Evolutionary conservation across 2,329 filamentous ascomycete species (phyloP).

Genomic region (Ilyonectria robusta): DNA sequence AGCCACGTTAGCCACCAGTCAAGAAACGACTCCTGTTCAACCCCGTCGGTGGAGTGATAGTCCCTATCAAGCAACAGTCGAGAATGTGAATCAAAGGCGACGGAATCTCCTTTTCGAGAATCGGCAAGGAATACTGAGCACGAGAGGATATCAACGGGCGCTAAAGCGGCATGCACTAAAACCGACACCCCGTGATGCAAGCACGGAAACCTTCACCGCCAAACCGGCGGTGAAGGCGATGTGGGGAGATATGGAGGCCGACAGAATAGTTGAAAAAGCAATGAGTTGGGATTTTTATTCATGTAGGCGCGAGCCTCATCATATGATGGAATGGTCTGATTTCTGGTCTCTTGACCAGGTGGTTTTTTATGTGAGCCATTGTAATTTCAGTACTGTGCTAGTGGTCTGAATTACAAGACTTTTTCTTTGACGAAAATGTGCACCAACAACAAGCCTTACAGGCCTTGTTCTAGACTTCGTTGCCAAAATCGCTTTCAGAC

Average conservation of each 20-base stretch:
- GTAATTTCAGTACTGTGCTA: background rate
- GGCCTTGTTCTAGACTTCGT: background rate
- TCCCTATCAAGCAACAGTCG: background rate
- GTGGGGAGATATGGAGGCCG: background rate
- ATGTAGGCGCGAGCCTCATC: background rate
- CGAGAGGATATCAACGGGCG: background rate
- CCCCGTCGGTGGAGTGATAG: background rate
- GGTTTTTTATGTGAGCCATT: background rate
- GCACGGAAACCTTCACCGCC: background rate
- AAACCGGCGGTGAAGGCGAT: background rate
- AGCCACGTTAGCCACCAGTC: background rate
- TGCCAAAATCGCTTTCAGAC: background rate
- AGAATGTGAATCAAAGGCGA: background rate
- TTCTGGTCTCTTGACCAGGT: background rate
- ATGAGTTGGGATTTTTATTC: background rate
- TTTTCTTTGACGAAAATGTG: background rate
- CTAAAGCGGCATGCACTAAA: background rate
- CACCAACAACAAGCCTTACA: background rate
- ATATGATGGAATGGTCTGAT: background rate
- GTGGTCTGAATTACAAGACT: background rate
- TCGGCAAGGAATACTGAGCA: background rate
- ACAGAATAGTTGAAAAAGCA: background rate
- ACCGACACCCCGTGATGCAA: background rate
- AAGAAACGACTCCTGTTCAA: background rate
- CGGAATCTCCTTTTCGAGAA: background rate